These are phyloP conservation scores for Chaetomium tenue DNA, from an alignment of 495 filamentous ascomycete species.

Conservation along the genomic window DNA sequence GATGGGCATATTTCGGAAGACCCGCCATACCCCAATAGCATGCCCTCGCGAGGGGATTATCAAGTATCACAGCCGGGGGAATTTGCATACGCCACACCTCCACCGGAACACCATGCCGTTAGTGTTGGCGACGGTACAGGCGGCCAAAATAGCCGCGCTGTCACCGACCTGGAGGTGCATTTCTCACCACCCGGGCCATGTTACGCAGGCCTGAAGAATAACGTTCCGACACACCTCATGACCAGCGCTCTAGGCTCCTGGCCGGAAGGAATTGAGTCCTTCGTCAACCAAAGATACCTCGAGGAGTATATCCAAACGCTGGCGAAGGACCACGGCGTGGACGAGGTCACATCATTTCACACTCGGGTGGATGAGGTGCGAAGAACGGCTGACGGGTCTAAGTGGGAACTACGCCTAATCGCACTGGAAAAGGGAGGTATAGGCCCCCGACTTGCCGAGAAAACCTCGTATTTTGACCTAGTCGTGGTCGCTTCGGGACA, in stretches of 20 bases:
- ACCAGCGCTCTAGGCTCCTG: conserved; percentile 57
- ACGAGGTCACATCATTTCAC: conserved; percentile 52
- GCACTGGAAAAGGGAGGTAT: conserved; percentile 35
- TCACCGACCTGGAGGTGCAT: conserved; percentile 20
- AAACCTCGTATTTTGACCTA: conserved; percentile 50
- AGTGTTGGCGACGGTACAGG: neutral
- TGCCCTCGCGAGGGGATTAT: conserved; percentile 40
- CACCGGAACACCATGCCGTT: conserved; percentile 13
- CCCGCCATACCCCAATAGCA: conserved; percentile 54
- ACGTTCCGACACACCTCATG: conserved; percentile 62
- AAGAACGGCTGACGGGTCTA: conserved; percentile 41
- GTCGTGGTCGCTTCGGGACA: conserved; percentile 60
- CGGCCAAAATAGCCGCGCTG: neutral
- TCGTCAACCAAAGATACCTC: conserved; percentile 55
- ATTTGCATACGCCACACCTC: conserved; percentile 24
- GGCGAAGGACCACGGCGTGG: conserved; percentile 48
- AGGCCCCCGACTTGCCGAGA: conserved; percentile 16
- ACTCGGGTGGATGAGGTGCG: conserved; percentile 56
- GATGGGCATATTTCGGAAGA: conserved; percentile 59
- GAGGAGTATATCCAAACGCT: conserved; percentile 61
- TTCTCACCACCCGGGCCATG: conserved; percentile 45
- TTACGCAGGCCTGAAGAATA: conserved; percentile 63
- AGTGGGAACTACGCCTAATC: conserved; percentile 53
- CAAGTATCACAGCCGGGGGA: conserved; percentile 24
- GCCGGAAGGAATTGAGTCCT: conserved; percentile 57